Evolutionary conservation across 345 rosid genomes (phyloP), one percentile per base, ranked within the genome.

Genomic region (Sonneratia caseolaris): DNA sequence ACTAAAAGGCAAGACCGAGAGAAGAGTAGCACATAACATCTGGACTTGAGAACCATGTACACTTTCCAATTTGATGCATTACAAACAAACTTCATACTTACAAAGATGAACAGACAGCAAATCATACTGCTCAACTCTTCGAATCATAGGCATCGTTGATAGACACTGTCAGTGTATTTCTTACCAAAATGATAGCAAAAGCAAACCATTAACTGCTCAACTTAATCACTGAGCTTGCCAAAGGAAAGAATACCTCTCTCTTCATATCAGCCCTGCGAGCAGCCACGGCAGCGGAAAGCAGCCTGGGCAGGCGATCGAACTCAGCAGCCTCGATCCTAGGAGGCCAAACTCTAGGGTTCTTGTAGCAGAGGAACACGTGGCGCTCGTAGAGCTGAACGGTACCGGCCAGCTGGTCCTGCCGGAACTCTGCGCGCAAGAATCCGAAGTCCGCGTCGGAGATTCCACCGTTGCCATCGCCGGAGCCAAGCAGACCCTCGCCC

Each of bases 291-390:
- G 97, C 97, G 71, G 93, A 86, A 65, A 94, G 88, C 76, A 91
- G 64, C 91, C 98, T 83, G 69, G 97, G 98, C 82, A 91, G 83
- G n/a, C 99, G 96, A 86, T 95, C 99, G 72, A 95, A 95, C 91
- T 95, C 99, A 19, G 99, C 92, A 18, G 99, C 97, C 79, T 92
- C 97, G 73, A 95, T 89, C 81, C 99, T 89, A 0, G 92, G 86
- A 0, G 97, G 97, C 99, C 97, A 95, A 38, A 89, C 99, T 47
- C 90, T 84, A 1, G 97, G 99, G 79, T 87, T 90, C 82, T 95
- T 95, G 82, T 95, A 95, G 76, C 99, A 95, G 67, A 95, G 73
- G 78, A 92, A 95, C 22, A 92, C 90, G 72, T 95, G 99, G 42
- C 99, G 90, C 78, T 87, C 74, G 80, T 92, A 92, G 75, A 81